These are phyloP conservation scores for Fremontodendron californicum DNA, from an alignment of 345 rosid genomes.

Conservation along the genomic window DNA sequence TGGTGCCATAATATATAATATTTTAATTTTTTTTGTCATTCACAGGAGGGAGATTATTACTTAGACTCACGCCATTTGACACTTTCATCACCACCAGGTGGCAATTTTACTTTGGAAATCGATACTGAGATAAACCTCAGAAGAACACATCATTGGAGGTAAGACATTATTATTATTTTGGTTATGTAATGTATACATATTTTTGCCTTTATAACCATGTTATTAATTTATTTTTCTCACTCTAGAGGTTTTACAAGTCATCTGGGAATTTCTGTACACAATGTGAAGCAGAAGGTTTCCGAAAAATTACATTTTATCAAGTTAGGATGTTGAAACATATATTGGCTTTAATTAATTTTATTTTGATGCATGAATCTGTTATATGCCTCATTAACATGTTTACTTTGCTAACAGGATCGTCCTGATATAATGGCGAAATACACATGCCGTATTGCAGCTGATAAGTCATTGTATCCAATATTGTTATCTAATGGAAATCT, in stretches of 20 bases:
- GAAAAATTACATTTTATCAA: conserved; percentile 95
- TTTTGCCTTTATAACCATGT: background rate
- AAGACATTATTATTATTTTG: conserved; percentile 1
- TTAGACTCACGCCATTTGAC: conserved; percentile 68
- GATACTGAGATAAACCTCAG: conserved; percentile 81
- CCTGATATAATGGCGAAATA: conserved; percentile 97
- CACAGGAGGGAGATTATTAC: conserved; percentile 59
- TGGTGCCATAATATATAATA: background rate
- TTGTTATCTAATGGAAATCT: conserved; percentile 94
- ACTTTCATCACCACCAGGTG: conserved; percentile 56
- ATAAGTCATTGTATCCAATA: conserved; percentile 81
- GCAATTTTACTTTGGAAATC: conserved; percentile 68
- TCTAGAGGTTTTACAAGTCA: conserved; percentile 91
- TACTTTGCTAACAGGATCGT: conserved; percentile 60
- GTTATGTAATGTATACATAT: background rate
- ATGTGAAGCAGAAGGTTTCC: conserved; percentile 97
- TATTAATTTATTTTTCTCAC: background rate
- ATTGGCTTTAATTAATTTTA: conserved; percentile 5
- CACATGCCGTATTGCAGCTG: conserved; percentile 88
- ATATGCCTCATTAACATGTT: conserved; percentile 16
- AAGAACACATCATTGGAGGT: conserved; percentile 93
- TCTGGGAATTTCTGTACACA: conserved; percentile 96
- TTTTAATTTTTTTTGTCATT: background rate
- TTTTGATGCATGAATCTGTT: conserved; percentile 12
- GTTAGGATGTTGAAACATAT: conserved; percentile 30